Evolutionary conservation across 352 stramenopile species (phyloP).

Genomic region (Pythium sp.): DNA sequence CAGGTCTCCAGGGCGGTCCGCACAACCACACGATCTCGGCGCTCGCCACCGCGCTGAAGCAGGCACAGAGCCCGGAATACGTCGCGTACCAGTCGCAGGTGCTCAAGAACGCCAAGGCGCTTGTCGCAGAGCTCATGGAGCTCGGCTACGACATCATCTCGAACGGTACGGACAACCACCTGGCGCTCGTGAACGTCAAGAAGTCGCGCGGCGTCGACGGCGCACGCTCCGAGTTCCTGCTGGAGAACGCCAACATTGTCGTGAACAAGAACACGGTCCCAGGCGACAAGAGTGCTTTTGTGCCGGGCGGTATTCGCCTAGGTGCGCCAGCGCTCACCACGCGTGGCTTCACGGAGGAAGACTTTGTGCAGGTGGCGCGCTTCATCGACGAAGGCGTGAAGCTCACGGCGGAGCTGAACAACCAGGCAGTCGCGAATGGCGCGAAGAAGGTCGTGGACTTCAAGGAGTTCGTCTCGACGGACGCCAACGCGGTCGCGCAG

Average conservation of each 20-base stretch:
- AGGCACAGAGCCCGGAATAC: conserved; percentile 94
- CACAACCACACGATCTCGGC: conserved; percentile 99
- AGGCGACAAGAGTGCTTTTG: conserved; percentile 96
- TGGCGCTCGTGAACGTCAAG: conserved; percentile 97
- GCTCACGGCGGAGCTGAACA: conserved; percentile 91
- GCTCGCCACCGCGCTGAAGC: conserved; percentile 96
- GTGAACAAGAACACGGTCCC: conserved; percentile 99
- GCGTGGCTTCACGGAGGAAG: conserved; percentile 93
- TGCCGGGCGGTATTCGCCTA: conserved; percentile 96
- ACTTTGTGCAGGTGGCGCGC: conserved; percentile 93
- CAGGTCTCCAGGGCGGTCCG: conserved; percentile 97
- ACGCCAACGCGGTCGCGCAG: conserved; percentile 49
- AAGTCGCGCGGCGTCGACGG: conserved; percentile 91
- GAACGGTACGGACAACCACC: conserved; percentile 98
- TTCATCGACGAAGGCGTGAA: conserved; percentile 96
- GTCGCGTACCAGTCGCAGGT: conserved; percentile 98
- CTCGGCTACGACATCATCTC: conserved; percentile 96
- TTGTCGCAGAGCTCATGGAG: conserved; percentile 87
- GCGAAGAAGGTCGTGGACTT: conserved; percentile 94
- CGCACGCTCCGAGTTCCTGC: conserved; percentile 94
- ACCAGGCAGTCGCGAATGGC: conserved; percentile 88
- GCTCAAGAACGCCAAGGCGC: conserved; percentile 86
- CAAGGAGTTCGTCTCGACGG: conserved; percentile 71
- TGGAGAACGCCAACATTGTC: conserved; percentile 97
- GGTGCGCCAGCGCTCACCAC: conserved; percentile 95